A percentile compares a stretch with the other conserved stretches of the same genome.
Evolutionary conservation across 2,329 filamentous ascomycete genomes (phyloP).

Genomic region (Scytalidium lignicola): DNA sequence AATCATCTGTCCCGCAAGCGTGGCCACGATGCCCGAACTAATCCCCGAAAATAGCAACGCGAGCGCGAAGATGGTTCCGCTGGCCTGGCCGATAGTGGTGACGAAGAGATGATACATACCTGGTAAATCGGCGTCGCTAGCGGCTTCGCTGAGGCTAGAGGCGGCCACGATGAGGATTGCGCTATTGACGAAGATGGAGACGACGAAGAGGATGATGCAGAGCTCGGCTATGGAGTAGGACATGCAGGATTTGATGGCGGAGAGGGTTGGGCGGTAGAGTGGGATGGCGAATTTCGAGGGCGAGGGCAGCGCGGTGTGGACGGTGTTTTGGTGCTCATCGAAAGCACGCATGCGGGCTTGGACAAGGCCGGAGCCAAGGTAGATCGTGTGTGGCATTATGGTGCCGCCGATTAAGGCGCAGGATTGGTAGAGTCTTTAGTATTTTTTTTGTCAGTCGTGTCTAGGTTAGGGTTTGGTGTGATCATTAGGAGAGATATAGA

Average conservation of each 20-base stretch:
- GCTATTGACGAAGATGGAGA: constrained; percentile 37
- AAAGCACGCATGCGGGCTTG: constrained; percentile 46
- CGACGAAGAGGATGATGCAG: constrained; percentile 33
- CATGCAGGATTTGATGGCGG: constrained; percentile 33
- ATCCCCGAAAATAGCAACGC: constrained; percentile 16
- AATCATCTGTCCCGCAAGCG: constrained; percentile 17
- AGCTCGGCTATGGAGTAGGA: constrained; percentile 35
- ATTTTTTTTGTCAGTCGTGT: constrained; percentile 9
- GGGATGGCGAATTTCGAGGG: constrained; percentile 10
- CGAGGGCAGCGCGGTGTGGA: not conserved
- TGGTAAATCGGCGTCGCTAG: constrained; percentile 11
- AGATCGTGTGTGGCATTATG: constrained; percentile 57
- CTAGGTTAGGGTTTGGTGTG: constrained; percentile 21
- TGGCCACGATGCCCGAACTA: constrained; percentile 12
- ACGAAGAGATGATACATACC: constrained; percentile 14
- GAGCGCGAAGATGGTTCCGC: constrained; percentile 16
- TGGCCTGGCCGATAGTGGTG: constrained; percentile 12
- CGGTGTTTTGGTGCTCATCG: constrained; percentile 32
- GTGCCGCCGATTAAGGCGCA: constrained; percentile 48
- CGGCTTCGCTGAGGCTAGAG: constrained; percentile 11
- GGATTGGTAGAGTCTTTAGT: constrained; percentile 40
- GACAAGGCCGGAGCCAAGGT: constrained; percentile 50
- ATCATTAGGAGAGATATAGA: constrained; percentile 2
- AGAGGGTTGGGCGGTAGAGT: constrained; percentile 33
- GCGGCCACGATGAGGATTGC: constrained; percentile 33